Percentiles rank a stretch among this genome's conserved stretches.
Conservation (phyloP, 352 stramenopile genomes). For the Phytophthora sp. region DNA sequence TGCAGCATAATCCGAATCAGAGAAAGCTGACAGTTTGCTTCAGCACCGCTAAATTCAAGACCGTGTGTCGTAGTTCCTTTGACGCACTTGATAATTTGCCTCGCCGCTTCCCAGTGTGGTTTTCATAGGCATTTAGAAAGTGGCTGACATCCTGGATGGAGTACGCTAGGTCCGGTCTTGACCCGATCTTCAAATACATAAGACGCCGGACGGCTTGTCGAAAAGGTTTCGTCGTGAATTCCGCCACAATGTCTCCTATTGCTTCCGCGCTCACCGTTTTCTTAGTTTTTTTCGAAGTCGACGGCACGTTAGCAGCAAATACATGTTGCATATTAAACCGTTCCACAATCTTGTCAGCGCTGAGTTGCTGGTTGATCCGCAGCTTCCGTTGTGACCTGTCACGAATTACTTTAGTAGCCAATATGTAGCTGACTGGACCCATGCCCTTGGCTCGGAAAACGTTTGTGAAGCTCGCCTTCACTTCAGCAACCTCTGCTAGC, state of each 20-base stretch:
- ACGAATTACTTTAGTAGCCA: not conserved
- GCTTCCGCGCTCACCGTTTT: not conserved
- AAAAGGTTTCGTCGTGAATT: not conserved
- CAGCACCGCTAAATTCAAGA: not conserved
- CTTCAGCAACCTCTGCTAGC: not conserved
- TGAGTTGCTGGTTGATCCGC: not conserved
- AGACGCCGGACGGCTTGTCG: not conserved
- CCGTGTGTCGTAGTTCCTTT: not conserved
- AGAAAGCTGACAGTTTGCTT: not conserved
- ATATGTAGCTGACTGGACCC: not conserved
- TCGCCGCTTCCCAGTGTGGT: not conserved
- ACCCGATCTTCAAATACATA: not conserved
- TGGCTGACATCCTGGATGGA: not conserved
- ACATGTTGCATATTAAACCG: not conserved
- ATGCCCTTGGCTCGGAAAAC: not conserved
- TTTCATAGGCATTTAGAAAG: not conserved
- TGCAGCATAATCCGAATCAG: not conserved
- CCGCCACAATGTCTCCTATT: not conserved
- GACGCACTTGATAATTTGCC: not conserved
- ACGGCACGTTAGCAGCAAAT: not conserved
- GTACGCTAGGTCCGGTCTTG: not conserved
- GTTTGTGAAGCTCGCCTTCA: not conserved
- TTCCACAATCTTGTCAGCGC: not conserved
- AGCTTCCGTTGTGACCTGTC: not conserved
- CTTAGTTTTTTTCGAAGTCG: not conserved